These are phyloP conservation scores for Striga hermonthica DNA, from an alignment of 305 asterid genomes.

Conservation along the genomic window DNA sequence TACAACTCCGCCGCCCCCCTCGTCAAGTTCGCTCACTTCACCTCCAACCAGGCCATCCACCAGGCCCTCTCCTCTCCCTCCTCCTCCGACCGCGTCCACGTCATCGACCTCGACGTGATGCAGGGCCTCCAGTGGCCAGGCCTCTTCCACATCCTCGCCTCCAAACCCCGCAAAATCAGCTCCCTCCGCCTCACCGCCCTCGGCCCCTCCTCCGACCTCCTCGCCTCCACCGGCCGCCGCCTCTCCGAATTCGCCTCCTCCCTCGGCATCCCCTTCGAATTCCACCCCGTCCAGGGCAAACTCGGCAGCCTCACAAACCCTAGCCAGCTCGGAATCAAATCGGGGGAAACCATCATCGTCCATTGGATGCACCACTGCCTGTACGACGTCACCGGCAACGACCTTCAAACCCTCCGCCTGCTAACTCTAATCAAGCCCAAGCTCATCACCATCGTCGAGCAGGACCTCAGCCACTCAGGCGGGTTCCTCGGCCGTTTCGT, in stretches of 20 bases:
- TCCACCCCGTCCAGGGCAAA: constrained; percentile 60
- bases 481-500: constrained; percentile 73
- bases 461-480: constrained; percentile 71
- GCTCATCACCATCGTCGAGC: constrained; percentile 73
- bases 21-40: constrained; percentile 80
- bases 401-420: constrained; percentile 53
- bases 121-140: constrained; percentile 99
- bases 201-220: constrained; percentile 64
- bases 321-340: constrained; percentile 32
- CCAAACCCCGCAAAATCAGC: constrained; percentile 51
- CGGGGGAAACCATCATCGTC: constrained; percentile 61
- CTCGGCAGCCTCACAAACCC: constrained; percentile 49
- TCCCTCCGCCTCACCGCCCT: constrained; percentile 64
- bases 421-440: constrained; percentile 57
- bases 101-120: constrained; percentile 87
- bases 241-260: constrained; percentile 63
- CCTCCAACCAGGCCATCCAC: constrained; percentile 83
- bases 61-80: constrained; percentile 58
- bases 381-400: constrained; percentile 81
- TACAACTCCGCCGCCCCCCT: constrained; percentile 70
- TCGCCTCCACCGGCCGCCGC: constrained; percentile 60
- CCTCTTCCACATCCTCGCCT: constrained; percentile 75
- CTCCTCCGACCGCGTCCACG: constrained; percentile 75
- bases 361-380: constrained; percentile 94
- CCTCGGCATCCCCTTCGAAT: constrained; percentile 61